Evolutionary conservation across 305 asterid genomes (phyloP).

Genomic region (Solanum chacoense): DNA sequence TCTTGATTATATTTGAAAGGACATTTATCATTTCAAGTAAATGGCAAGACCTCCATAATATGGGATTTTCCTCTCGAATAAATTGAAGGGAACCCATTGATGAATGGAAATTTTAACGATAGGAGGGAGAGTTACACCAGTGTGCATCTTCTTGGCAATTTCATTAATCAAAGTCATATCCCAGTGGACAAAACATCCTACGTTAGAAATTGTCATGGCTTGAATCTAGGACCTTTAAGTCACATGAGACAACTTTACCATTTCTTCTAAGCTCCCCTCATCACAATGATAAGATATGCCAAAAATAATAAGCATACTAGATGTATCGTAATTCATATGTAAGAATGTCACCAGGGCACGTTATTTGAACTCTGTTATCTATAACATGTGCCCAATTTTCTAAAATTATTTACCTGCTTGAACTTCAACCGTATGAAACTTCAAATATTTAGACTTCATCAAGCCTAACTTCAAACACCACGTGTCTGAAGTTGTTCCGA

Average conservation of each 20-base stretch:
- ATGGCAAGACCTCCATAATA: neutral
- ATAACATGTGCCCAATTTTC: neutral
- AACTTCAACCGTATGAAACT: neutral
- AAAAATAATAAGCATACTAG: neutral
- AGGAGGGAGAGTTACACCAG: neutral
- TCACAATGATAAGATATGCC: neutral
- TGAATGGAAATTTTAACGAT: neutral
- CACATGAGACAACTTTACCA: neutral
- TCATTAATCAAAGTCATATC: neutral
- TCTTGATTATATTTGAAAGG: neutral
- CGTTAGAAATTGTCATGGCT: neutral
- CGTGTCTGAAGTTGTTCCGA: neutral
- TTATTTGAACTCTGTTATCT: neutral
- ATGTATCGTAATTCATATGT: neutral
- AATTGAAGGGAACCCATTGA: neutral
- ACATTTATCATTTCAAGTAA: neutral
- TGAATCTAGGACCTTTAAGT: fast-evolving
- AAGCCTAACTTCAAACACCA: neutral
- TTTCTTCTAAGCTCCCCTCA: neutral
- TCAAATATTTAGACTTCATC: neutral
- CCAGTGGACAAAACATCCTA: neutral
- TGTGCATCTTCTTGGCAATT: neutral
- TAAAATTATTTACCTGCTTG: neutral
- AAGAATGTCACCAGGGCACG: neutral
- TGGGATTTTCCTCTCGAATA: neutral